Conservation (phyloP, 1,284 basidiomycete species). For the Ceratobasidium sp. region DNA sequence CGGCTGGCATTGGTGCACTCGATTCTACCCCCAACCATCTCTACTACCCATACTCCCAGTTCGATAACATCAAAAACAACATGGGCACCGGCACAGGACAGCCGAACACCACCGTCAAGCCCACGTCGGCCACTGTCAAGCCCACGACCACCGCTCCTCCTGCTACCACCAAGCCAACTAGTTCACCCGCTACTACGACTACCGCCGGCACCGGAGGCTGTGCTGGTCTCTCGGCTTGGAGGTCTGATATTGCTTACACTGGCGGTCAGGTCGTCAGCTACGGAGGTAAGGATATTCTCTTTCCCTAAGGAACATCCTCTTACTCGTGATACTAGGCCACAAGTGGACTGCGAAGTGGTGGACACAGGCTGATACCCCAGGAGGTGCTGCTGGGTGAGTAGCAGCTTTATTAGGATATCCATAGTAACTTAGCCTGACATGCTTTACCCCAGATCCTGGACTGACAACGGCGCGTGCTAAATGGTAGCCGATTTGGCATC, state of each 20-base stretch:
- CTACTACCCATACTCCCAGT: slow-evolving; percentile 54
- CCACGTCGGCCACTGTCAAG: slow-evolving; percentile 20
- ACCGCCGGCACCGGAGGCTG: slow-evolving; percentile 39
- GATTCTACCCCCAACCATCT: slow-evolving; percentile 77
- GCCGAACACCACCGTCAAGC: slow-evolving; percentile 21
- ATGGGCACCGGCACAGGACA: slow-evolving; percentile 42
- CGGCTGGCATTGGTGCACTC: slow-evolving; percentile 59
- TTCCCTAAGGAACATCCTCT: background rate
- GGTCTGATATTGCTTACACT: slow-evolving; percentile 37
- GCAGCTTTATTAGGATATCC: background rate
- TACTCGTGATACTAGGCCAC: slow-evolving; percentile 1
- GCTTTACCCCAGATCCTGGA: slow-evolving; percentile 31
- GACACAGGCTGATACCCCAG: slow-evolving; percentile 43
- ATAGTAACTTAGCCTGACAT: background rate
- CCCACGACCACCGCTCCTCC: slow-evolving; percentile 3
- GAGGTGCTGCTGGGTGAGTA: slow-evolving; percentile 20
- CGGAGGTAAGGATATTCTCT: slow-evolving; percentile 1
- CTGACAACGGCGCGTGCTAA: slow-evolving; percentile 42
- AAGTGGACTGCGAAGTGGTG: slow-evolving; percentile 43
- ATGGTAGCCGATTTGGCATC: background rate
- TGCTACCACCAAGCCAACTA: slow-evolving; percentile 6
- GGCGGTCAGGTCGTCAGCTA: slow-evolving; percentile 42
- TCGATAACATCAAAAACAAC: slow-evolving; percentile 50
- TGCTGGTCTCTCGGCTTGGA: slow-evolving; percentile 37
- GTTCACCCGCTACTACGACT: slow-evolving; percentile 20